Conservation (phyloP, 306 rosid genomes). For the Glycine latifolia region DNA sequence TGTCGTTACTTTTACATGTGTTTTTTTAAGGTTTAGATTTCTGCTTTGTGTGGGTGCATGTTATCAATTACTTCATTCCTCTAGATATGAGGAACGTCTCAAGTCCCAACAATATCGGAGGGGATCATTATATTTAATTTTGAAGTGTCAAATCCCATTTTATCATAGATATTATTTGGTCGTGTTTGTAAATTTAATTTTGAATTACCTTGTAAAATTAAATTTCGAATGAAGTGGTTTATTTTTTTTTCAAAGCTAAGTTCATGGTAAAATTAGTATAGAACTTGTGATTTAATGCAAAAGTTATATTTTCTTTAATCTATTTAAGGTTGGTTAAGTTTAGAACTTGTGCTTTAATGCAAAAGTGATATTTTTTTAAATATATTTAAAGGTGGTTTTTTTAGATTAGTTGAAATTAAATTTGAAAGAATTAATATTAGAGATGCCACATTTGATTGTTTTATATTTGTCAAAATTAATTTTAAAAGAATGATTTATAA, state of each 20-base stretch:
- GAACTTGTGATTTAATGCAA: neutral
- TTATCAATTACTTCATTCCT: neutral
- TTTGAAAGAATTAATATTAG: too few relatives aligned
- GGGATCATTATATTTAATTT: neutral
- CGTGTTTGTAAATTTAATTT: neutral
- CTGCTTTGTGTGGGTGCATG: constrained; percentile 3
- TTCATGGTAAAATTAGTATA: neutral
- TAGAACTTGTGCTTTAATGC: too few relatives aligned
- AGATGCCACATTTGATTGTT: too few relatives aligned
- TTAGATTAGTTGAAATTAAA: too few relatives aligned
- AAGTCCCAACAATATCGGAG: neutral
- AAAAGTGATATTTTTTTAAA: too few relatives aligned
- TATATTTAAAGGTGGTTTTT: too few relatives aligned
- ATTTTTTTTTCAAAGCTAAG: neutral
- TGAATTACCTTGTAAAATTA: neutral
- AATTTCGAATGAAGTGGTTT: neutral
- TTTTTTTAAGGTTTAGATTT: constrained; percentile 13
- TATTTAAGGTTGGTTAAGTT: neutral
- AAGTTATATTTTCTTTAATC: neutral
- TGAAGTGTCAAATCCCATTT: neutral
- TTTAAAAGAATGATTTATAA: too few relatives aligned
- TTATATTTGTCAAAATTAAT: too few relatives aligned
- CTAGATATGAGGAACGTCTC: neutral
- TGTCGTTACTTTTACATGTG: constrained; percentile 35
- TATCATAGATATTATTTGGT: neutral